Evolutionary conservation across 148 eudicot species (phyloP), one percentile per base, ranked within the genome.

Genomic region (Arctostaphylos glauca): DNA sequence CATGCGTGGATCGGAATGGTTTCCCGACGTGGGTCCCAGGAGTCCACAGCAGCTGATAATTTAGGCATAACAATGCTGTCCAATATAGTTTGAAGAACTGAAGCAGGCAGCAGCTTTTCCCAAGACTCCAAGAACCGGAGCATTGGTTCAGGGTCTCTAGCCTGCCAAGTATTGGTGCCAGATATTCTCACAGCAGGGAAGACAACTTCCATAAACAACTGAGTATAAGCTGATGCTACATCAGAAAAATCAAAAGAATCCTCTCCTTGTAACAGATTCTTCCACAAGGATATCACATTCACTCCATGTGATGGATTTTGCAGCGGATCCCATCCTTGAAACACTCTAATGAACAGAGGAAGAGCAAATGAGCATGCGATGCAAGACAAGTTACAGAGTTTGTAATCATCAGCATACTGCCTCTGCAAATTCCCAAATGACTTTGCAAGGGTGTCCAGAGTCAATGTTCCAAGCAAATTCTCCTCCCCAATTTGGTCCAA

Each of bases 271-370:
- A 96, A 89, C 72, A 96, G 76, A 72, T 85, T 81, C 86, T 90
- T 94, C 98, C 98, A 96, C 74, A 80, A 49, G 62, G 91, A 80
- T 54, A 96, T 79, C 70, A 87, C 84, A 83, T 90, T 85, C 81
- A 86, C 47, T 52, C 96, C 95, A 64, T 94, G 93, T 10, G 91
- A 82, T 23, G 98, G 96, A 85, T 92, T 90, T 60, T 87, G 91
- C 44, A 94, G 92, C 5, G 95, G 98, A 67, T 96, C 92, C 98
- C 98, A 96, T 38, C 98, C 96, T 85, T 94, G 98, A 86, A 96
- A 96, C 18, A 90, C 89, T 82, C 95, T 83, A 74, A 95, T 90
- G 76, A 96, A 89, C 76, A 96, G 78, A 56, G 98, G 98, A 56
- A 90, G 83, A 52, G 97, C 98, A 84, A 80, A 88, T 2, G 98